Evolutionary conservation across 805 yeast genomes (phyloP), one percentile per base, ranked within the genome.

Genomic region (Lachancea nothofagi): DNA sequence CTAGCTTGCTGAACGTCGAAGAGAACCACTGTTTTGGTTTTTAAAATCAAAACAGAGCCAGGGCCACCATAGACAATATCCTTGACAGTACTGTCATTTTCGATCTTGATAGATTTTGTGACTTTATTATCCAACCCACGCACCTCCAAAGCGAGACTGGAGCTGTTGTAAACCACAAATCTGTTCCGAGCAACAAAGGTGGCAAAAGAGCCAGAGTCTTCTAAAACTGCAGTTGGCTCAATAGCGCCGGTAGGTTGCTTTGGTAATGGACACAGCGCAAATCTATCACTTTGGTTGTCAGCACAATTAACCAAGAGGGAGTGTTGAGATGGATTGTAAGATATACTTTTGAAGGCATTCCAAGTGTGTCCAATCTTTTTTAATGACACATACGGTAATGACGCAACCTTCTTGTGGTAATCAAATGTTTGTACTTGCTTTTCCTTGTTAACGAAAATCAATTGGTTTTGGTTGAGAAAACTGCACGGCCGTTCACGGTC

Each of bases 1-100:
- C 81, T 84, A 66, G 83, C 80, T 69, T 93, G 97, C 64, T 89
- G 97, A 38, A 89, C 93, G 62, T 94, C 98, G 60, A 77, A 87
- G 48, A 83, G 77, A 37, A 82, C 77, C 30, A 93, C 95, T 12
- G 80, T 69, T 52, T 77, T 75, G 33, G 76, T 61, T 51, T 86
- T 85, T 51, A 90, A 70, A 43, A 93, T 68, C 48, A 93, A 70
- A 10, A 93, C 77, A 43, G 83, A 72, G 38, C 97, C 96, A 22
- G 95, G 85, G 32, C 84, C 85, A 27, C 88, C 93, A 46, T 71
- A 66, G 28, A 82, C 75, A 40, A 93, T 78, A 57, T 85, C 94
- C 48, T 67, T 77, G 29, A 86, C 80, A 20, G 78, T 66, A 14
- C 70, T 68, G 43, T 83, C 89, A 14, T 70, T 69, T 44, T 82